Base-by-base conservation (phyloP, 768 basidiomycete species). In the Rhodocollybia butyracea region DNA sequence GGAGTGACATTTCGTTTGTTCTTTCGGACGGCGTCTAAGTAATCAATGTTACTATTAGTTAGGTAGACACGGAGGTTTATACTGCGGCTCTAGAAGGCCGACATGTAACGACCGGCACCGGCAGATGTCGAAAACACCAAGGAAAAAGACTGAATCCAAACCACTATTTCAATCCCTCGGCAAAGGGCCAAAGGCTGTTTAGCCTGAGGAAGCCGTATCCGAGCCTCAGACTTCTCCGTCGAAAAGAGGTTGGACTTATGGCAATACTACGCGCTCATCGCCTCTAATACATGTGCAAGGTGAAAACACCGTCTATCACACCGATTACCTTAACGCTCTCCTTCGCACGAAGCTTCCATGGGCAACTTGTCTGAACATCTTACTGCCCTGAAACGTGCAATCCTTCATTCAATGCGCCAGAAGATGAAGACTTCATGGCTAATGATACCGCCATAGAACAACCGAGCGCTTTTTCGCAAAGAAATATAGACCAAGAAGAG, bases 401-500 rank as follows among this genome's bases (percentile, higher is more conserved):
- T 15, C 67, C 65, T 10, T 61, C 59, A 4, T 57, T 54, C 12
- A 62, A 70, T 8, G 61, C 60, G 15, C 57, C 50, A n/a, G 69
- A 67, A 30, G 69, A 72, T 10, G 72, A 74, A n/a, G 56, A 59
- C 11, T 68, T 76, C 2, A 76, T n/a, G n/a, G n/a, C 83, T 4
- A 86, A 89, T 62, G 66, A 60, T 2, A 63, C 72, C 17, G 85
- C 89, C 0, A 70, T 76, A 26, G 64, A 80, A 31, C 84, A 90
- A 54, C 67, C 97, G 12, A 64, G 70, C 1, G 78, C 82, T 45
- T 69, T 98, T 21, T 73, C 96, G 4, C 66, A 70, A 21, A 94
- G 94, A 11, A 92, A 91, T 1, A 77, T 89, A 4, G 72, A 72
- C 21, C 81, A 94, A 27, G 89, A 88, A 10, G 95, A 98, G 74